Base-by-base conservation (phyloP, 306 rosid species). In the Phaseolus lunatus region DNA sequence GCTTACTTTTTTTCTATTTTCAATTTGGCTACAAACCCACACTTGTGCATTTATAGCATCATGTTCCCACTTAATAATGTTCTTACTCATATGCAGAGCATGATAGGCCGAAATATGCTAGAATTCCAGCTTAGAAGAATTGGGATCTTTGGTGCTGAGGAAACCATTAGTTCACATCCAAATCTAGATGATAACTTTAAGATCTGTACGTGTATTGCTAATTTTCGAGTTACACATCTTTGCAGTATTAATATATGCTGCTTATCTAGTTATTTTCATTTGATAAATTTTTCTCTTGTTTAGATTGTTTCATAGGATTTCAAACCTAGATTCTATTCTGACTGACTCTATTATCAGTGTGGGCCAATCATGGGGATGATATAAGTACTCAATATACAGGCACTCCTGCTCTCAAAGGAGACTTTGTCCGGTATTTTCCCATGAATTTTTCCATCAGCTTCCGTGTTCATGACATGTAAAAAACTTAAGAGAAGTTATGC, bases 281-380 rank as follows among this genome's bases (percentile, higher is more conserved):
- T 29, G 12, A 48, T 70, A 47, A 22, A 19, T 47, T 45, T 59
- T 29, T 45, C 63, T 56, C 63, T 4, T 22, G 31, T 75, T 9
- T 63, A 33, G 35, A n/a, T 52, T 49, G 69, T 64, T 47, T 69
- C 52, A 41, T 66, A 54, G 56, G 45, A 26, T 29, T 57, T 79
- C n/a, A 66, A 54, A 50, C 70, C 41, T 54, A 53, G 63, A 35
- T 50, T 49, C 73, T 27, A 3, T 53, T 49, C 44, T 72, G 41
- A 33, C 16, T 41, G 5, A 33, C 22, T 80, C 56, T 75, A 61
- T 82, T 57, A 66, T 47, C 83, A 92, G 97, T 90, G 87, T 92
- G 97, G 97, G 97, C 97, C 70, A 76, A 90, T 85, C 97, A 90
- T 77, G 96, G 96, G 56, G 97, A 92, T 82, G 97, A 92, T 63